phyloP scores from a whole-genome alignment of 73 alveolate genomes.

The Diophrys sp. region DNA sequence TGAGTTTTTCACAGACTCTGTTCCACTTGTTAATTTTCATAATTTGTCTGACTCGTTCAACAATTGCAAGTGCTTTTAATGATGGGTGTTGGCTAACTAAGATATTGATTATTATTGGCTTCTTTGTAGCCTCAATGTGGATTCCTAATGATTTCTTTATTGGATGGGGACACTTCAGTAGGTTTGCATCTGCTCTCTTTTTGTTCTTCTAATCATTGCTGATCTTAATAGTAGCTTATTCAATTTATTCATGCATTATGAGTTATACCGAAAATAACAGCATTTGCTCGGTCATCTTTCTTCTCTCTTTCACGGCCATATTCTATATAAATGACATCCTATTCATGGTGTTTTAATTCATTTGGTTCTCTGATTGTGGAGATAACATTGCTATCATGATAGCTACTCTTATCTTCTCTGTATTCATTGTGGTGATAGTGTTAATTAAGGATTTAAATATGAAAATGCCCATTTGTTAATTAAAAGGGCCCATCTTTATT shows the following conservation, averaged over 20 bases:
- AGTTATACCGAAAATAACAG: slow-evolving; percentile 36
- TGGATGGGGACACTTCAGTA: slow-evolving; percentile 54
- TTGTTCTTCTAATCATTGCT: slow-evolving; percentile 47
- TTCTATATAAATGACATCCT: slow-evolving; percentile 6
- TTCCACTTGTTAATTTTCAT: slow-evolving; percentile 53
- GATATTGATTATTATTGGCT: slow-evolving; percentile 17
- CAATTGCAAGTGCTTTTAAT: slow-evolving; percentile 54
- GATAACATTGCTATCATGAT: slow-evolving; percentile 37
- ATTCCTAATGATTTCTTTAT: slow-evolving; percentile 72
- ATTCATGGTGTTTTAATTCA: slow-evolving; percentile 38
- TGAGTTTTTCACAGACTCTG: slow-evolving; percentile 66
- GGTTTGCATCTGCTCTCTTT: slow-evolving; percentile 37
- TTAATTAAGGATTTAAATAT: no score
- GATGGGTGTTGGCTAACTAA: slow-evolving; percentile 76
- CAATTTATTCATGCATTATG: slow-evolving; percentile 21
- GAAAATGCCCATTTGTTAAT: no score
- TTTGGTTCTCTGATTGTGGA: slow-evolving; percentile 58
- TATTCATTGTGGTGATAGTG: slow-evolving; percentile 21
- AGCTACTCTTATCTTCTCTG: slow-evolving; percentile 22
- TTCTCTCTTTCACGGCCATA: slow-evolving; percentile 27
- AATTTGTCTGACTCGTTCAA: slow-evolving; percentile 40
- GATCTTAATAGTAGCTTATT: slow-evolving; percentile 47
- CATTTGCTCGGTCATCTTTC: slow-evolving; percentile 18
- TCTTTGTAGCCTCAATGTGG: slow-evolving; percentile 58
- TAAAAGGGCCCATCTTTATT: no score